Conservation (phyloP, 2,329 filamentous ascomycete species). For the Calycina marina region DNA sequence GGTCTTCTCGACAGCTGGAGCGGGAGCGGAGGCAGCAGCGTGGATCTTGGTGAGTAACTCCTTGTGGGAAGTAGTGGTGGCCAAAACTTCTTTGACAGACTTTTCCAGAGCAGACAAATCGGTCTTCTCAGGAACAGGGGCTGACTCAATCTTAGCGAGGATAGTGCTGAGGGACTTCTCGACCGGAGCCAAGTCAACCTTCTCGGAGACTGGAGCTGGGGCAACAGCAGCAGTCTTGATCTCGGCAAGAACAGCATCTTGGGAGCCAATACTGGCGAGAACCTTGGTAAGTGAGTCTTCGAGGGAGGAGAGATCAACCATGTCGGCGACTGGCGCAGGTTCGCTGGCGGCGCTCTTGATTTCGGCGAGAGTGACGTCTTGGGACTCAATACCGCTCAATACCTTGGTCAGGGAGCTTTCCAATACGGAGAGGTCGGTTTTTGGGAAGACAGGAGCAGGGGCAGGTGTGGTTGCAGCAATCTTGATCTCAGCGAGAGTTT, state of each 20-base stretch:
- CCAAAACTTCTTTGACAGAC: conserved; percentile 4
- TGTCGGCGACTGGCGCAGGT: conserved; percentile 7
- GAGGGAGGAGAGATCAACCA: conserved; percentile 8
- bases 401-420: conserved; percentile 6
- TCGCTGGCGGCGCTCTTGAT: conserved; percentile 5
- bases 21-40: conserved; percentile 5
- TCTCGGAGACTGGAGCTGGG: conserved; percentile 7
- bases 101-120: conserved; percentile 8
- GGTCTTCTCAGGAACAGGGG: conserved; percentile 5
- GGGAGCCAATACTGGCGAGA: conserved; percentile 1
- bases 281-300: conserved; percentile 6
- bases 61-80: not conserved
- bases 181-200: conserved; percentile 10
- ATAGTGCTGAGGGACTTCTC: conserved; percentile 8
- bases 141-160: not conserved
- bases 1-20: conserved; percentile 5
- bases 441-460: conserved; percentile 6
- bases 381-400: conserved; percentile 4
- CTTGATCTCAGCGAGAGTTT: conserved; percentile 11
- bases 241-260: conserved; percentile 7
- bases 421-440: conserved; percentile 8
- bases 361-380: conserved; percentile 5
- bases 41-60: conserved; percentile 9
- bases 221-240: conserved; percentile 10
- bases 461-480: conserved; percentile 5